These are phyloP conservation scores for Fusarium nelsonii DNA, from an alignment of 2,329 filamentous ascomycete genomes.

Conservation along the genomic window DNA sequence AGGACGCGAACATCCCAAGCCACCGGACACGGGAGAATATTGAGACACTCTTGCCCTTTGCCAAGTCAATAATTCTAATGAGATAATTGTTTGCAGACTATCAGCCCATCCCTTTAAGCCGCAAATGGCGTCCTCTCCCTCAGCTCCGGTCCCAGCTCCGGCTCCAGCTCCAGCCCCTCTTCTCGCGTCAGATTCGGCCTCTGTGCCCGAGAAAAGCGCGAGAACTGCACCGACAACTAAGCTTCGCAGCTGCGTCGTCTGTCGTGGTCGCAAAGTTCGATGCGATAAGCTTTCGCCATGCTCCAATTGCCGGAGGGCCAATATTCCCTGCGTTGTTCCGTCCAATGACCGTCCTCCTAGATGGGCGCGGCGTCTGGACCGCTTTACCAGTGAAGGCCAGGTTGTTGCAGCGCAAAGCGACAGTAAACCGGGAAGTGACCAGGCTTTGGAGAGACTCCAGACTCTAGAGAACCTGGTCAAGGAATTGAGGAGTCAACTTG, in stretches of 20 bases:
- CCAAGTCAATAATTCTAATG: background rate
- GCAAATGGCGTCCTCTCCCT: conserved; percentile 18
- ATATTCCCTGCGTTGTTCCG: conserved; percentile 65
- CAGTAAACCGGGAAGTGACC: conserved; percentile 48
- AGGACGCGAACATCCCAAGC: background rate
- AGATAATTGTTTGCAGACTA: background rate
- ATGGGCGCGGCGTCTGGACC: conserved; percentile 66
- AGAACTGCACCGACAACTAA: conserved; percentile 41
- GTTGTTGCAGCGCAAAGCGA: conserved; percentile 13
- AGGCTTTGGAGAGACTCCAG: conserved; percentile 63
- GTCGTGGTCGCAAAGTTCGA: conserved; percentile 67
- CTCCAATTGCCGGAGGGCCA: conserved; percentile 66
- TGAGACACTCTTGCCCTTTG: background rate
- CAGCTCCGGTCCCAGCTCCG: background rate
- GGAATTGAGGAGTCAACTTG: conserved; percentile 61
- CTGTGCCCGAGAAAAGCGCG: conserved; percentile 44
- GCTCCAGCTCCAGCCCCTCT: background rate
- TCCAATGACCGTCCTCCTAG: conserved; percentile 63
- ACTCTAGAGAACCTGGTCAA: conserved; percentile 65
- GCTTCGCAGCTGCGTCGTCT: conserved; percentile 63
- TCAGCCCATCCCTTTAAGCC: background rate
- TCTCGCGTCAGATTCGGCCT: conserved; percentile 37
- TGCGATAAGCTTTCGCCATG: conserved; percentile 69
- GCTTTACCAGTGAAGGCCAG: conserved; percentile 47
- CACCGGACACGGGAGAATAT: background rate